Evolutionary conservation across 2,329 filamentous ascomycete genomes (phyloP).

Genomic region (Sporothrix luriei): DNA sequence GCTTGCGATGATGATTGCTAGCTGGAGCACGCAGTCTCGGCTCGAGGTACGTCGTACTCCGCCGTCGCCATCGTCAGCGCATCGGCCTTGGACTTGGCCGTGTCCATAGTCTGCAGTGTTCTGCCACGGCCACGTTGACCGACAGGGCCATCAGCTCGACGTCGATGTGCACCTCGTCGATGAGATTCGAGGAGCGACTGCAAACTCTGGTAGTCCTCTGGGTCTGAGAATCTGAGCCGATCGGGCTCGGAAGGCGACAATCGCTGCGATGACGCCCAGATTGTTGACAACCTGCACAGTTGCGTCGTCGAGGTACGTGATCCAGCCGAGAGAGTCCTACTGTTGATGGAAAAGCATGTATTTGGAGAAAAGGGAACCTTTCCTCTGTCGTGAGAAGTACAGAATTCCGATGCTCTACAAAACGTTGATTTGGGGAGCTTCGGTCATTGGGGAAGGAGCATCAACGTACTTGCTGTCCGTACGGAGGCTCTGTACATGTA

Average conservation of each 20-base stretch:
- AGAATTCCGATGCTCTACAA: background rate
- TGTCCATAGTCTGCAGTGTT: conserved; percentile 32
- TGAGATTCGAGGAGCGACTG: conserved; percentile 33
- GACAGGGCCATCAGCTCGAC: conserved; percentile 38
- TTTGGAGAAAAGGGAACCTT: background rate
- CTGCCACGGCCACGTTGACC: conserved; percentile 36
- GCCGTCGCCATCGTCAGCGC: conserved; percentile 30
- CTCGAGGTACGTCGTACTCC: conserved; percentile 36
- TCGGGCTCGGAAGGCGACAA: conserved; percentile 77
- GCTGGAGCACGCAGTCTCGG: conserved; percentile 44
- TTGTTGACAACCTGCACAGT: conserved; percentile 60
- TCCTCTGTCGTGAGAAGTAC: background rate
- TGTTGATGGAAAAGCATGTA: background rate
- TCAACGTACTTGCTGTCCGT: background rate
- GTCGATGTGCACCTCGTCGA: conserved; percentile 36
- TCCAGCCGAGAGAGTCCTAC: too few species aligned
- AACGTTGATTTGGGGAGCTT: background rate
- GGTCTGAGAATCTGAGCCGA: conserved; percentile 49
- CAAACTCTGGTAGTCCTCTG: too few species aligned
- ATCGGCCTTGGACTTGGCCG: conserved; percentile 35
- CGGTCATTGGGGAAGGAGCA: background rate
- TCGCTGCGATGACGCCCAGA: conserved; percentile 68
- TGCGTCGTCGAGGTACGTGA: conserved; percentile 67
- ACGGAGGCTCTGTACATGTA: background rate
- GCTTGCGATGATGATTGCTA: conserved; percentile 44